These are phyloP conservation scores for Penicillium herquei DNA, from an alignment of 495 filamentous ascomycete species.

Conservation along the genomic window DNA sequence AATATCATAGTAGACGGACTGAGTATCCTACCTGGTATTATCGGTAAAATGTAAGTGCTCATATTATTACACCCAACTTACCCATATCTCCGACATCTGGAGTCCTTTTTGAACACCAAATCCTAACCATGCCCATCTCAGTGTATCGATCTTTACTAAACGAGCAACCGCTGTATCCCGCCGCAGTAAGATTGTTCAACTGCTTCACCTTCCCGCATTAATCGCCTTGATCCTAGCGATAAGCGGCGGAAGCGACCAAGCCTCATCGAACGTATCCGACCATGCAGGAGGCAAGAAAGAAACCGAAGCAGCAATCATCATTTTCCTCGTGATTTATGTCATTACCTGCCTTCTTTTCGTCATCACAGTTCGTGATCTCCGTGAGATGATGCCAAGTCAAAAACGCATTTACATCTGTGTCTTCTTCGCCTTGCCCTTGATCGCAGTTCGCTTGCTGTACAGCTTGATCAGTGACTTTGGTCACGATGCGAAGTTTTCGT, in stretches of 20 bases:
- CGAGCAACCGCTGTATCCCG: slow-evolving; percentile 13
- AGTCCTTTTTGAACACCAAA: not conserved
- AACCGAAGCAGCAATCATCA: slow-evolving; percentile 11
- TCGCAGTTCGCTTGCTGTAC: slow-evolving; percentile 13
- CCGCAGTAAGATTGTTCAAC: slow-evolving; percentile 12
- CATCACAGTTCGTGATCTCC: slow-evolving; percentile 7
- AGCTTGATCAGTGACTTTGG: slow-evolving; percentile 16
- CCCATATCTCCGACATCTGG: no score
- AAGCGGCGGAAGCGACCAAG: slow-evolving; percentile 14
- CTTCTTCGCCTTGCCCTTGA: slow-evolving; percentile 12
- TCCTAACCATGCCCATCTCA: not conserved
- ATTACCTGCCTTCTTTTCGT: slow-evolving; percentile 5
- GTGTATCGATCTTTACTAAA: slow-evolving; percentile 10
- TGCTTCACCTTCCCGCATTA: slow-evolving; percentile 16
- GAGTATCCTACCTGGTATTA: not conserved
- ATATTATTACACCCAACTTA: no score
- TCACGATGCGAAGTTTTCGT: slow-evolving; percentile 9
- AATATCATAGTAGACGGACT: not conserved
- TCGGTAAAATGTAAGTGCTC: slow-evolving; percentile 5
- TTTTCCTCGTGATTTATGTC: slow-evolving; percentile 13
- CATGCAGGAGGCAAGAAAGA: slow-evolving; percentile 5
- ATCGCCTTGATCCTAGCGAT: slow-evolving; percentile 18
- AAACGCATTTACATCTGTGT: slow-evolving; percentile 10
- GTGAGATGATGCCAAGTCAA: slow-evolving; percentile 9
- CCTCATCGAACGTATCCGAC: slow-evolving; percentile 11